These are phyloP conservation scores for Aeschynomene evenia DNA, from an alignment of 306 rosid genomes.

Conservation along the genomic window DNA sequence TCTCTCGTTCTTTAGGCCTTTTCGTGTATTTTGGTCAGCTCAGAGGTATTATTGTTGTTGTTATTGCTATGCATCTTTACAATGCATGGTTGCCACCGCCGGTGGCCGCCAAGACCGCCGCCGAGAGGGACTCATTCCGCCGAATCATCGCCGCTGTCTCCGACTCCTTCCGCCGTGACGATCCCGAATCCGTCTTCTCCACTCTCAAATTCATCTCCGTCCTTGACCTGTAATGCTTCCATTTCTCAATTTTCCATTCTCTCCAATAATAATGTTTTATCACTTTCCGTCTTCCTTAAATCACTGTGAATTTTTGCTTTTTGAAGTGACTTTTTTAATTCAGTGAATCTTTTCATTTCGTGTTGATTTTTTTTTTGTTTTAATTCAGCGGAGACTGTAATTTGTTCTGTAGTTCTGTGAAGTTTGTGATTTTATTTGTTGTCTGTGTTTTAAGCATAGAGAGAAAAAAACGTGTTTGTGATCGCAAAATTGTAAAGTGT, in stretches of 20 bases:
- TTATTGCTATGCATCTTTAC: constrained; percentile 72
- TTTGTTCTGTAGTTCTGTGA: constrained; percentile 1
- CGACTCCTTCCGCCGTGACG: constrained; percentile 53
- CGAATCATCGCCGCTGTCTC: constrained; percentile 59
- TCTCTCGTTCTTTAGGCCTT: background rate
- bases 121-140: constrained; percentile 73
- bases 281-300: background rate
- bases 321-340: background rate
- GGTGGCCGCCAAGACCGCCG: constrained; percentile 63
- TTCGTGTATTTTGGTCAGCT: background rate
- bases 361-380: background rate
- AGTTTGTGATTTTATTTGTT: background rate
- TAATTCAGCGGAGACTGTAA: background rate
- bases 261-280: background rate
- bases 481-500: constrained; percentile 17
- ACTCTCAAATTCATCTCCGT: constrained; percentile 89
- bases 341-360: background rate
- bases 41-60: background rate
- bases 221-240: constrained; percentile 67
- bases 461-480: background rate
- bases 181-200: constrained; percentile 84
- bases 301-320: background rate
- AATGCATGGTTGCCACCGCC: constrained; percentile 99
- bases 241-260: constrained; percentile 3
- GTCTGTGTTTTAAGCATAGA: background rate